These are phyloP conservation scores for Hypoxylon sp. DNA, from an alignment of 2,329 filamentous ascomycete genomes.

Conservation along the genomic window DNA sequence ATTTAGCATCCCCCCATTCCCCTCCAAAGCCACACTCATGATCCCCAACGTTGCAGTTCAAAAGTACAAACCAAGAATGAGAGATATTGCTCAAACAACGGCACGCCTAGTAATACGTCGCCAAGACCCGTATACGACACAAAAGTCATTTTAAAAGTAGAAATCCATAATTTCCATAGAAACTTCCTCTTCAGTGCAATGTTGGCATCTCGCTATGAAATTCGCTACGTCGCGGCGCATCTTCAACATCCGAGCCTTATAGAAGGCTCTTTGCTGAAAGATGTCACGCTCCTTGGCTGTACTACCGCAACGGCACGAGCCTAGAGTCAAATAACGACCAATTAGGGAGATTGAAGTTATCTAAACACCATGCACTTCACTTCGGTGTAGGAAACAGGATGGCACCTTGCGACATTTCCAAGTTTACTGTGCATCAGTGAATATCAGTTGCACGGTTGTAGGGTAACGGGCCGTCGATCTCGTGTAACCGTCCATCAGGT, in stretches of 20 bases:
- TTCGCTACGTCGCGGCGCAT: conserved; percentile 10
- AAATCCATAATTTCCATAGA: conserved; percentile 4
- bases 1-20: conserved; percentile 7
- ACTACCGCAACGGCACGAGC: conserved; percentile 18
- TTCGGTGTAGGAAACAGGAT: conserved; percentile 6
- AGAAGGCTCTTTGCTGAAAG: not conserved
- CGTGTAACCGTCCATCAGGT: conserved; percentile 3
- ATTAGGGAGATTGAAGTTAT: conserved; percentile 17
- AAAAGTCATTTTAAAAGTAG: conserved; percentile 5
- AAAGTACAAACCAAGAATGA: conserved; percentile 10
- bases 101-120: conserved; percentile 6
- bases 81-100: conserved; percentile 6
- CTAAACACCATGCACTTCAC: conserved; percentile 7
- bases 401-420: not conserved
- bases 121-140: conserved; percentile 13
- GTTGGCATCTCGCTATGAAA: not conserved
- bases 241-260: conserved; percentile 29
- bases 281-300: conserved; percentile 7
- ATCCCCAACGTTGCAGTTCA: conserved; percentile 7
- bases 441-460: conserved; percentile 1
- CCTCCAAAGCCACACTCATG: conserved; percentile 8
- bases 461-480: not conserved
- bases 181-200: conserved; percentile 8
- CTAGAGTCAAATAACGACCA: conserved; percentile 16
- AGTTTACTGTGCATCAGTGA: not conserved